Evolutionary conservation across 331 rosid species (phyloP).

Genomic region (Acacia pycnantha): DNA sequence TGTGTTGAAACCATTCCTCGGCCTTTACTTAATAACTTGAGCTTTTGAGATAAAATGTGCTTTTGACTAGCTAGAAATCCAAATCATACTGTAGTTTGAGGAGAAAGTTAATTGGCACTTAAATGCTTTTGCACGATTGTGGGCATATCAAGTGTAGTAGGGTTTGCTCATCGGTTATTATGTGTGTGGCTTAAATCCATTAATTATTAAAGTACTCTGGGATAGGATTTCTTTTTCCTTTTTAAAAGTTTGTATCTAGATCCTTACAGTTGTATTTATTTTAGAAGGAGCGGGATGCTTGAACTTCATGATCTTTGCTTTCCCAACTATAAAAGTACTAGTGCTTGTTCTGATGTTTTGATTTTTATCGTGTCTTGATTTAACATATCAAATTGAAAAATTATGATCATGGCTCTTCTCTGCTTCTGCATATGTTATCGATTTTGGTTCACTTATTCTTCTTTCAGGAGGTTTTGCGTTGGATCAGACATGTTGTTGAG

Average conservation of each 20-base stretch:
- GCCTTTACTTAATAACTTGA: not conserved
- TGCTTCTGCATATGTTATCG: not conserved
- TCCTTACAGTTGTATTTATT: not conserved
- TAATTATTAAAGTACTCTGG: not conserved
- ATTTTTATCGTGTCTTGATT: not conserved
- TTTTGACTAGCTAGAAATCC: not conserved
- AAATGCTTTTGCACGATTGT: not conserved
- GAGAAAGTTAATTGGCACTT: not conserved
- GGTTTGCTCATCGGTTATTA: not conserved
- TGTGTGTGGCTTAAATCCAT: not conserved
- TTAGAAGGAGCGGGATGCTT: not conserved
- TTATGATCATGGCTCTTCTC: slow-evolving; percentile 5
- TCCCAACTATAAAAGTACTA: not conserved
- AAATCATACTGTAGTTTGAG: not conserved
- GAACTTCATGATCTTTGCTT: not conserved
- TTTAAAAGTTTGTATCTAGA: not conserved
- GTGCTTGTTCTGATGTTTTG: not conserved
- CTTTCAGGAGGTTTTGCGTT: slow-evolving; percentile 89
- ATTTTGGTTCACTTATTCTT: slow-evolving; percentile 14
- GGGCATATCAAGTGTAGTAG: not conserved
- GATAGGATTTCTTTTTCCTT: not conserved
- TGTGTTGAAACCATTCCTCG: not conserved
- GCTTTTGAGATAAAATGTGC: not conserved
- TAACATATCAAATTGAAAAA: not conserved
- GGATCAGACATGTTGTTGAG: slow-evolving; percentile 85